Evolutionary conservation across 2,329 filamentous ascomycete species (phyloP).

Genomic region (Chrysoporthe deuterocubensis): DNA sequence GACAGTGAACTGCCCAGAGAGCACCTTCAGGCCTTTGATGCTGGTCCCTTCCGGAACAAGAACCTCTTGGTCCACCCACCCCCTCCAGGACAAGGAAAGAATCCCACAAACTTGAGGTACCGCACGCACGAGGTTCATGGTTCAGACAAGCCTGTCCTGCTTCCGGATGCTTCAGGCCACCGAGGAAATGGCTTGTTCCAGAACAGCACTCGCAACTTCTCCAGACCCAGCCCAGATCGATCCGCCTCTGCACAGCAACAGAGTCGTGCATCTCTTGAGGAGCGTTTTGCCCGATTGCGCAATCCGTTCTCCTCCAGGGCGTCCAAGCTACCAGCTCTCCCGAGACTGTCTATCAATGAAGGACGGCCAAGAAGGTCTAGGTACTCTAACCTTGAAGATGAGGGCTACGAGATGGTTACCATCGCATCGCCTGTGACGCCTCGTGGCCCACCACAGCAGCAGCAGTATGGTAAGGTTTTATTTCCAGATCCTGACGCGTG

Average conservation of each 20-base stretch:
- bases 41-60: background rate
- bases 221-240: background rate
- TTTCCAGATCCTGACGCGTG: background rate
- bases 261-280: background rate
- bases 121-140: slow-evolving; percentile 20
- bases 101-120: slow-evolving; percentile 28
- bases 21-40: slow-evolving; percentile 4
- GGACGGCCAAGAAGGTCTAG: background rate
- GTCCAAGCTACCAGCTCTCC: background rate
- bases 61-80: slow-evolving; percentile 21
- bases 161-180: slow-evolving; percentile 37
- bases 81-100: slow-evolving; percentile 19
- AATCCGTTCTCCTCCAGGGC: background rate
- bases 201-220: slow-evolving; percentile 24
- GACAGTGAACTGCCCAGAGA: slow-evolving; percentile 31
- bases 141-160: slow-evolving; percentile 32
- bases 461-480: slow-evolving; percentile 4
- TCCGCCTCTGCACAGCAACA: background rate
- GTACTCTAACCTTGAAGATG: background rate
- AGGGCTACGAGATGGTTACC: slow-evolving; percentile 2
- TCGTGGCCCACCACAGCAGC: background rate
- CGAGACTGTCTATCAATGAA: background rate
- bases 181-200: slow-evolving; percentile 39
- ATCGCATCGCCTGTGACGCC: slow-evolving; percentile 5
- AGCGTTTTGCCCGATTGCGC: background rate